Evolutionary conservation across 1,139 yeast species (phyloP).

Genomic region (Protomyces macrosporus): DNA sequence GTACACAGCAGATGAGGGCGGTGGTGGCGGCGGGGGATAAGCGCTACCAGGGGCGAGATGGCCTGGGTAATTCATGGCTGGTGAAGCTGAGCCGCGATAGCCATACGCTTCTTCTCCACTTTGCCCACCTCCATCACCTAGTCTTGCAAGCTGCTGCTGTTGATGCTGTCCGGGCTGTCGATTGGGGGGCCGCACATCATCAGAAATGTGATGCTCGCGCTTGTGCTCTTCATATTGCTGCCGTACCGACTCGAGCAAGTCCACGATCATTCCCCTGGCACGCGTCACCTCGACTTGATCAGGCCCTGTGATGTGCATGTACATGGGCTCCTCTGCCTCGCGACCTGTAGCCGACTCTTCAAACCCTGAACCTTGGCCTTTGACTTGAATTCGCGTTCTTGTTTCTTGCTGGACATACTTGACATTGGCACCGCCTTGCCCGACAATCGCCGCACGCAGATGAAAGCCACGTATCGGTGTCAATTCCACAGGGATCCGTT

Average conservation of each 20-base stretch:
- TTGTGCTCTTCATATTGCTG: constrained; percentile 35
- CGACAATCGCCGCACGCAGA: constrained; percentile 40
- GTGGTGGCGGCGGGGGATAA: constrained; percentile 7
- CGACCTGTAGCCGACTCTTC: constrained; percentile 37
- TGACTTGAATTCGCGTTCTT: constrained; percentile 39
- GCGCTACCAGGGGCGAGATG: background rate
- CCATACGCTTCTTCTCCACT: background rate
- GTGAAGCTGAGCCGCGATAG: background rate
- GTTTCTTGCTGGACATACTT: constrained; percentile 41
- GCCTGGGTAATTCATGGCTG: background rate
- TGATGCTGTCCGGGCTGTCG: too few species aligned
- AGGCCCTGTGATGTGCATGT: constrained; percentile 37
- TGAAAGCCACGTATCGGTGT: constrained; percentile 36
- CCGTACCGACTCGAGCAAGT: constrained; percentile 37
- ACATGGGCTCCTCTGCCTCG: constrained; percentile 40
- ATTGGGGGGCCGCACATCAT: background rate
- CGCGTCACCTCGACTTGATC: constrained; percentile 35
- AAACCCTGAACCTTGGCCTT: constrained; percentile 42
- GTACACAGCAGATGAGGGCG: background rate
- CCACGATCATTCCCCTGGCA: constrained; percentile 39
- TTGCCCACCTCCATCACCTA: constrained; percentile 6
- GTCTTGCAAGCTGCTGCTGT: background rate
- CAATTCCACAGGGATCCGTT: constrained; percentile 35
- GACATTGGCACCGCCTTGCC: constrained; percentile 40
- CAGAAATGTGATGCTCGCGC: constrained; percentile 11